Evolutionary conservation across 805 yeast genomes (phyloP).

Genomic region (Candida taoyuanica): DNA sequence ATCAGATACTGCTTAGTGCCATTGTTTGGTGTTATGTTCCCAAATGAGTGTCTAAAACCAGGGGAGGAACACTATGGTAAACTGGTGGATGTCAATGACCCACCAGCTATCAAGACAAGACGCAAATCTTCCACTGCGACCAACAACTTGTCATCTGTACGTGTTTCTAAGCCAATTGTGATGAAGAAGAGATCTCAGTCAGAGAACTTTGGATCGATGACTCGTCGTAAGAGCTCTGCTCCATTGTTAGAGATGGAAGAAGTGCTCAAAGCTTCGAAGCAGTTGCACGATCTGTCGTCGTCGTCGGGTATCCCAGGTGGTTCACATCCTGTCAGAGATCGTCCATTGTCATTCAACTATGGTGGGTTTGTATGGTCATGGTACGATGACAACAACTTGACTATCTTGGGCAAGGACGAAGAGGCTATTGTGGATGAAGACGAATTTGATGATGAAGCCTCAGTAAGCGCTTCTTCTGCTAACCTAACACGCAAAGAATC

Average conservation of each 20-base stretch:
- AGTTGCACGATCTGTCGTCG: conserved; percentile 24
- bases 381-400: conserved; percentile 20
- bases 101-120: conserved; percentile 7
- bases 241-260: conserved; percentile 26
- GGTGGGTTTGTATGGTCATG: conserved; percentile 29
- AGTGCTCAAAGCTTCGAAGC: conserved; percentile 27
- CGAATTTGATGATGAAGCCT: neutral
- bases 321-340: conserved; percentile 3
- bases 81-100: conserved; percentile 18
- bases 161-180: conserved; percentile 3
- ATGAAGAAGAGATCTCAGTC: conserved; percentile 22
- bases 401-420: conserved; percentile 21
- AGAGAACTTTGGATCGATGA: conserved; percentile 9
- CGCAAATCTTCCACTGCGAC: conserved; percentile 4
- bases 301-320: conserved; percentile 3
- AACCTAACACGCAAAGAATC: conserved; percentile 2
- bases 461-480: neutral
- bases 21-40: conserved; percentile 67
- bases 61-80: conserved; percentile 21
- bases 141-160: neutral
- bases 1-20: conserved; percentile 76
- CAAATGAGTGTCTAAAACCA: conserved; percentile 29
- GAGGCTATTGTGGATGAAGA: conserved; percentile 11
- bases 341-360: conserved; percentile 22
- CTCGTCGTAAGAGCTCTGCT: neutral